phyloP scores from a whole-genome alignment of 1,284 basidiomycete species.

The Rhodotorula sp. region DNA sequence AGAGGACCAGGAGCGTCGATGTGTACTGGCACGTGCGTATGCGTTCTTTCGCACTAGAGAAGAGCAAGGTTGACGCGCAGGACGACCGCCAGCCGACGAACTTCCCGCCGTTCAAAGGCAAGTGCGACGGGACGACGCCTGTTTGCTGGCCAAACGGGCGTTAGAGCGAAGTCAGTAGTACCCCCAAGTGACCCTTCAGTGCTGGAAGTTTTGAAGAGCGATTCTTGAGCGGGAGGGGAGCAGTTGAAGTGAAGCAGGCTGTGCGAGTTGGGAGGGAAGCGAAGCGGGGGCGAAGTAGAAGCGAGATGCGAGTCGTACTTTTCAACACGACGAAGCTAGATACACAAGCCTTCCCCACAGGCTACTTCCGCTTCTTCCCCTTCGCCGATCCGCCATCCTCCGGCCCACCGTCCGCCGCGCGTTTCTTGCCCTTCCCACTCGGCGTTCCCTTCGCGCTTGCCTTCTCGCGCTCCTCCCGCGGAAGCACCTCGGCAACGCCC shows the following conservation, averaged over 20 bases:
- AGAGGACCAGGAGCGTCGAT: constrained; percentile 14
- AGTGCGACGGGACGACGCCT: not conserved
- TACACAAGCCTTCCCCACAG: no score
- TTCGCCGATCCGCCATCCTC: not conserved
- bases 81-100: not conserved
- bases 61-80: no score
- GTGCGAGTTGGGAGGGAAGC: no score
- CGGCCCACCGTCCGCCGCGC: not conserved
- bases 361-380: not conserved
- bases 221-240: no score
- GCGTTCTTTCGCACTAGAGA: not conserved
- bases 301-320: no score
- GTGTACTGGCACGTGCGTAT: constrained; percentile 13
- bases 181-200: not conserved
- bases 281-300: no score
- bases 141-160: no score
- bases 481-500: constrained; percentile 25
- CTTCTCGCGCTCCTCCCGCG: not conserved
- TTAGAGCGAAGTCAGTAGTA: not conserved
- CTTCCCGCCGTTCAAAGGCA: not conserved
- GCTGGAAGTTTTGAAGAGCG: no score
- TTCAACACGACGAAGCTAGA: not conserved
- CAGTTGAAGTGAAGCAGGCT: no score
- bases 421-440: not conserved
- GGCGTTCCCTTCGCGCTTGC: not conserved